phyloP scores from a whole-genome alignment of 257 asterid genomes.

The Nicotiana otophora region DNA sequence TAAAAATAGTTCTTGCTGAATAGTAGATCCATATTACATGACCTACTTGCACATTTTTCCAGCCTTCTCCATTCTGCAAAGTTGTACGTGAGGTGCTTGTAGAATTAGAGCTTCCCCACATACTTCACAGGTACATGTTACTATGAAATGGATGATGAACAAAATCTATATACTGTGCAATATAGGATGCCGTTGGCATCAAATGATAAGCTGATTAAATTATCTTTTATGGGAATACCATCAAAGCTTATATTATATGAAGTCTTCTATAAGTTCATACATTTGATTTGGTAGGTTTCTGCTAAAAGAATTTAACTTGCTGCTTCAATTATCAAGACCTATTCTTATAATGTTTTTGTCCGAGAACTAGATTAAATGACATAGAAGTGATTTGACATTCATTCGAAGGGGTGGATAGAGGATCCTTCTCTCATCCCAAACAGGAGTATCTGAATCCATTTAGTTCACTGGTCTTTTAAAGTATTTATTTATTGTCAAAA shows the following conservation, averaged over 20 bases:
- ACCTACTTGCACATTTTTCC: constrained; percentile 13
- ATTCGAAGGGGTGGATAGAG: background rate
- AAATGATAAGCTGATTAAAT: background rate
- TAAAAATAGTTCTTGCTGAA: background rate
- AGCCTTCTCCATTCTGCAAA: constrained; percentile 95
- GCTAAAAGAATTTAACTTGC: background rate
- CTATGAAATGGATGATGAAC: background rate
- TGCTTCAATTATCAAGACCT: background rate
- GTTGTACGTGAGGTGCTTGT: constrained; percentile 86
- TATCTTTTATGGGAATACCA: background rate
- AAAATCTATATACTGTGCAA: background rate
- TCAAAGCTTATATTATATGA: background rate
- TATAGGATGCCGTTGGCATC: background rate
- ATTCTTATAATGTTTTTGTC: background rate
- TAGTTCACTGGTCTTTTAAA: background rate
- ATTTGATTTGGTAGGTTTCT: background rate
- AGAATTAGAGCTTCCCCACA: constrained; percentile 90
- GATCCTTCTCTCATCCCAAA: background rate
- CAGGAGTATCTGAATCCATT: background rate
- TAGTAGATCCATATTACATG: background rate
- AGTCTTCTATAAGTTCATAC: background rate
- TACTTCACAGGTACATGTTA: constrained; percentile 62
- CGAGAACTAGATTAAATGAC: background rate
- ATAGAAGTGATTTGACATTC: background rate
- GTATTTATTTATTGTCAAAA: background rate